Evolutionary conservation across 352 stramenopile genomes (phyloP).

Genomic region (Phytophthora hybrid): DNA sequence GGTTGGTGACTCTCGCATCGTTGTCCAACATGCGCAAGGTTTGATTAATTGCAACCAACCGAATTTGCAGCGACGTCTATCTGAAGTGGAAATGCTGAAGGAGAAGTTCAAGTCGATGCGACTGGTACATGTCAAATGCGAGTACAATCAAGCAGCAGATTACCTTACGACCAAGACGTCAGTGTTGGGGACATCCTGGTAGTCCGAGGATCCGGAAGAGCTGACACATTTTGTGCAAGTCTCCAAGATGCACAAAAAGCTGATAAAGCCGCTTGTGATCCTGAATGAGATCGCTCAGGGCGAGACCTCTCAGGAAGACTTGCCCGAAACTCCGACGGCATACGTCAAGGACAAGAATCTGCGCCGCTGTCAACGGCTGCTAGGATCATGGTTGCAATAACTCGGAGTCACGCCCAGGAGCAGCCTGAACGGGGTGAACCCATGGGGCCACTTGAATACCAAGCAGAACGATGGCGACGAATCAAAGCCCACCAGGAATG

Average conservation of each 20-base stretch:
- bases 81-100: too few species aligned
- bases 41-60: too few species aligned
- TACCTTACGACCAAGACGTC: conserved; percentile 3
- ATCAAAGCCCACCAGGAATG: not conserved
- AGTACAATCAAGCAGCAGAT: conserved; percentile 12
- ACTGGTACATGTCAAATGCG: conserved; percentile 15
- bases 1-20: conserved; percentile 1
- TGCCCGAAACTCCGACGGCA: not conserved
- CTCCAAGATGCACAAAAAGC: conserved; percentile 1
- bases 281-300: not conserved
- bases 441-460: not conserved
- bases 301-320: not conserved
- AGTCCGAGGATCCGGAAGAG: not conserved
- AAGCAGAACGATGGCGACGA: not conserved
- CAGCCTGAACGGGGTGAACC: not conserved
- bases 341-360: not conserved
- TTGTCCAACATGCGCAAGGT: not conserved
- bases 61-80: too few species aligned
- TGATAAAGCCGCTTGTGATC: not conserved
- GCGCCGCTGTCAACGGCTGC: not conserved
- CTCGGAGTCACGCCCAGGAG: not conserved
- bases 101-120: not conserved
- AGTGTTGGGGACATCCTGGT: not conserved
- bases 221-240: not conserved
- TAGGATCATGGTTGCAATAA: not conserved